Evolutionary conservation across 352 stramenopile species (phyloP), one percentile per base, ranked within the genome.

Genomic region (Bremia lactucae): DNA sequence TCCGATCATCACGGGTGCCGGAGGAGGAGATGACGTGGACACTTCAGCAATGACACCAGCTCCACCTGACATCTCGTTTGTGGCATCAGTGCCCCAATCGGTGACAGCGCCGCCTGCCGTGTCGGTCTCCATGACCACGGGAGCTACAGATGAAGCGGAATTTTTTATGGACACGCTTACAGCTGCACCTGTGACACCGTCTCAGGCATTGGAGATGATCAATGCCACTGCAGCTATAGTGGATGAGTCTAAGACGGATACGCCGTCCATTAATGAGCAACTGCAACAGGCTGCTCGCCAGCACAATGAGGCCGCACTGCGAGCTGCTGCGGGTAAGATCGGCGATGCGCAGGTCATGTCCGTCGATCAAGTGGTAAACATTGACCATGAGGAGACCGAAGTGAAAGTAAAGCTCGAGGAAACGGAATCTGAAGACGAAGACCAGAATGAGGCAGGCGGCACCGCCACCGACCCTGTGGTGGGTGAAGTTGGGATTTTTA

Each of bases 401-500:
- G 43, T 34, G 11, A 39, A 34, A 7, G 42, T 42, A 33, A 26
- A 31, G 29, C 23, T 20, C 28, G 28, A 33, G 15, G 11, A 33
- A 16, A 6, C 11, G 5, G 28, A 33, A 15, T 6, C 21, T 18
- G 23, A 28, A 38, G 24, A 36, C 21, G 20, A 44, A 19, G 15
- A 36, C 23, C 31, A 39, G 28, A 44, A 52, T 20, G 21, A 46
- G 35, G 23, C 18, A 38, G 33, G 21, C 11, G 23, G 36, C 18
- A n/a, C 40, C 8, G 37, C 42, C 4, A 35, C 34, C 7, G 37
- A 36, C 1, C 35, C 64, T 18, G 38, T 53, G 6, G 62, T 36
- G 28, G 11, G 28, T 5, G 72, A 83, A 24, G 74, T 87, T 38
- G 78, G 87, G 56, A 87, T 90, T 37, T 90, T 90, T 45, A 84